phyloP scores from a whole-genome alignment of 441 rosid genomes.

The Theobroma grandiflorum region DNA sequence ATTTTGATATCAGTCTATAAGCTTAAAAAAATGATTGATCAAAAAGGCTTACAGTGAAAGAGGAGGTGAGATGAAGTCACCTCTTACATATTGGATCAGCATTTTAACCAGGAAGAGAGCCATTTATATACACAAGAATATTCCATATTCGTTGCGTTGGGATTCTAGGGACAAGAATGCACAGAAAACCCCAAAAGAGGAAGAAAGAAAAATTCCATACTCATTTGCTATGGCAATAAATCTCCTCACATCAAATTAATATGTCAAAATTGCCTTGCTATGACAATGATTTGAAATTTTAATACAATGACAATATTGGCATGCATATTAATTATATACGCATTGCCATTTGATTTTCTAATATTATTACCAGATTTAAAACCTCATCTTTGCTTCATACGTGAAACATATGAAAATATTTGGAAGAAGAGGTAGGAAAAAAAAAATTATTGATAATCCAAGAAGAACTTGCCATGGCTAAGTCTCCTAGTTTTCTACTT shows the following conservation, averaged over 20 bases:
- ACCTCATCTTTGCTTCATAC: neutral
- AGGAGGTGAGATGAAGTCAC: conserved; percentile 6
- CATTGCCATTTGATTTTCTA: neutral
- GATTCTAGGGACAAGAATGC: neutral
- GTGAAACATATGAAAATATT: neutral
- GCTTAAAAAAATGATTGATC: conserved; percentile 10
- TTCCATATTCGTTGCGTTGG: neutral
- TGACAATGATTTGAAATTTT: neutral
- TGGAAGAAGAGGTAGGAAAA: neutral
- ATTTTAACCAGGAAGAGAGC: neutral
- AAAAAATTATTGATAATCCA: neutral
- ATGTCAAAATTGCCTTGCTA: neutral
- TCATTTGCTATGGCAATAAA: neutral
- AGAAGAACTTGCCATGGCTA: neutral
- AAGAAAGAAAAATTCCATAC: neutral
- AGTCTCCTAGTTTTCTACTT: neutral
- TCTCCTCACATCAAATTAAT: neutral
- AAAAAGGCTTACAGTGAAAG: conserved; percentile 15
- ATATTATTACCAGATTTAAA: neutral
- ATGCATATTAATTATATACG: no score
- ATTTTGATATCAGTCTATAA: neutral
- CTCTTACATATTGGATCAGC: neutral
- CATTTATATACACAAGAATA: neutral
- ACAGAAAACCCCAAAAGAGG: neutral
- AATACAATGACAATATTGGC: neutral